phyloP scores from a whole-genome alignment of 768 basidiomycete genomes.

The Sarcodon sp. region DNA sequence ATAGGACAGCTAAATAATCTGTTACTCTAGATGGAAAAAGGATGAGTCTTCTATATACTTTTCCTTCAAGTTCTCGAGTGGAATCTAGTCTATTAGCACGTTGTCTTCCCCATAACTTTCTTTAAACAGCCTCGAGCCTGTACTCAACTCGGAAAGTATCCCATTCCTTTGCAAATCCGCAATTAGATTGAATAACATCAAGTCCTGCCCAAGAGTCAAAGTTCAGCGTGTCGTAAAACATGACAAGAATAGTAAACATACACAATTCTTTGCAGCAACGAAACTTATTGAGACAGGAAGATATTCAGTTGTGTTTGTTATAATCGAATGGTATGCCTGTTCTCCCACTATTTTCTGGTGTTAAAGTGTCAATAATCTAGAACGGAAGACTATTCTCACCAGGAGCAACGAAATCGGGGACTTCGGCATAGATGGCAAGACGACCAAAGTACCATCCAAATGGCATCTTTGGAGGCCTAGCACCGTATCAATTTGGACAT shows the following conservation, averaged over 20 bases:
- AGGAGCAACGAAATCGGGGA: slow-evolving; percentile 18
- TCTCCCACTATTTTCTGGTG: slow-evolving; percentile 12
- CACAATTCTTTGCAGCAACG: slow-evolving; percentile 15
- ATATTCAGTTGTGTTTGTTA: slow-evolving; percentile 13
- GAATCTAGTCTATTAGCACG: too few species aligned
- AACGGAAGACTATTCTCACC: slow-evolving; percentile 6
- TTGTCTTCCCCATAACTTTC: too few species aligned
- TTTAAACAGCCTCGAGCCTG: too few species aligned
- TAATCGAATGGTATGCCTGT: slow-evolving; percentile 15
- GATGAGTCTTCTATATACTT: too few species aligned
- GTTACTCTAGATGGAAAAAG: too few species aligned
- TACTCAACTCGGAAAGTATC: too few species aligned
- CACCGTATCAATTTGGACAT: neutral
- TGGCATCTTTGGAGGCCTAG: slow-evolving; percentile 12
- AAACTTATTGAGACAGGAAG: slow-evolving; percentile 18
- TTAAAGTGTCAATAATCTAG: neutral
- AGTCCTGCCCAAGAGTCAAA: too few species aligned
- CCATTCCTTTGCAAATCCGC: too few species aligned
- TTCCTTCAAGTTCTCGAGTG: too few species aligned
- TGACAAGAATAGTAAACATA: slow-evolving; percentile 4
- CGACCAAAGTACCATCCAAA: slow-evolving; percentile 12
- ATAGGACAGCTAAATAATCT: too few species aligned
- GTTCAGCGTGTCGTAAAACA: neutral
- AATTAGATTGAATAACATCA: too few species aligned
- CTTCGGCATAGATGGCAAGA: slow-evolving; percentile 12